These are phyloP conservation scores for Fraxinus albicans DNA, from an alignment of 305 asterid genomes.

Conservation along the genomic window DNA sequence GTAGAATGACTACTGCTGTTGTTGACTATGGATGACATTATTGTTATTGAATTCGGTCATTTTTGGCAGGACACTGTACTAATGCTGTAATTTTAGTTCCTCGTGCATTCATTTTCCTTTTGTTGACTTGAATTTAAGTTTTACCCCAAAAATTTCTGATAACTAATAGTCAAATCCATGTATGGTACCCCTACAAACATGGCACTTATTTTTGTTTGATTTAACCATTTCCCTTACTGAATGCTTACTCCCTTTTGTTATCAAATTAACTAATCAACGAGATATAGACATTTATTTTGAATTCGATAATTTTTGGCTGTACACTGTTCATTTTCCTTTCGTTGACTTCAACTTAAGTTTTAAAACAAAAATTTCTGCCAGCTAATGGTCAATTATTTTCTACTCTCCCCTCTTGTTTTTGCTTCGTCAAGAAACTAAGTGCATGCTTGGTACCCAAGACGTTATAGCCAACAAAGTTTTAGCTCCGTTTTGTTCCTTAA, in stretches of 20 bases:
- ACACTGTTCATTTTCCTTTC: background rate
- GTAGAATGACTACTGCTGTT: no score
- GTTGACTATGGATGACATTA: no score
- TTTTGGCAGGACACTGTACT: background rate
- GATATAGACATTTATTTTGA: background rate
- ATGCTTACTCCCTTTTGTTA: background rate
- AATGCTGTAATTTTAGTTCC: background rate
- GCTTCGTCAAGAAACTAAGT: background rate
- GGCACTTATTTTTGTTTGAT: background rate
- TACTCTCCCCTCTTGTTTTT: background rate
- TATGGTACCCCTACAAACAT: background rate
- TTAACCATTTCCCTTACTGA: background rate
- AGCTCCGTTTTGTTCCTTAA: background rate
- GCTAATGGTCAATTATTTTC: background rate
- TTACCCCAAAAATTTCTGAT: background rate
- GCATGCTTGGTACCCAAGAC: background rate
- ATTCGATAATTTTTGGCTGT: background rate
- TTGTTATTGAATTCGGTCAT: background rate
- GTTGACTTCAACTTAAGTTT: background rate
- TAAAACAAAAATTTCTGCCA: background rate
- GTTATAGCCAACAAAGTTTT: background rate
- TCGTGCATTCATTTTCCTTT: background rate
- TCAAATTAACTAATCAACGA: background rate
- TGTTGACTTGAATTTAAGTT: background rate
- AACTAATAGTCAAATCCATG: background rate